Evolutionary conservation across 2,329 filamentous ascomycete species (phyloP), one percentile per base, ranked within the genome.

Genomic region (Verticillium dahliae): DNA sequence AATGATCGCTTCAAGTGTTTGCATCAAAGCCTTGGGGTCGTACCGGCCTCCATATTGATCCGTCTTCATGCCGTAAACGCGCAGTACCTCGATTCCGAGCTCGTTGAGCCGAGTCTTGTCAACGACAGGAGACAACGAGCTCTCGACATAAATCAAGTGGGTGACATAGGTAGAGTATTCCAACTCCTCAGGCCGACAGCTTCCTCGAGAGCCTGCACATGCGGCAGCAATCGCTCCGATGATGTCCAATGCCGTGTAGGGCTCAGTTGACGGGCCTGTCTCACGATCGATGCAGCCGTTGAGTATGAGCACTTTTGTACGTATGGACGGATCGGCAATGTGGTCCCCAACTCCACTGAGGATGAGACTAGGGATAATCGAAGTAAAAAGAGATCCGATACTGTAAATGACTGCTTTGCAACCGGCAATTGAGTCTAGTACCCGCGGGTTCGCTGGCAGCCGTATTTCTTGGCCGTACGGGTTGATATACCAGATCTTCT

Each of bases 381-480:
- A 94, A 0, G 94, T 98, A 74, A 96, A 98, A 0, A 98, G 80
- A 1, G 89, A 93, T n/a, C 95, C 95, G 62, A 98, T 96, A 73
- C 90, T 93, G 76, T 97, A 98, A 56, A 98, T 85, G 9, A 97
- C 81, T 1, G 86, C 88, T 61, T 86, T 82, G 0, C 90, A 83
- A 1, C 78, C 76, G 15, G 78, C 77, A 1, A 98, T 73, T 0
- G 91, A 86, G 7, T 86, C 82, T 0, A 96, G 69, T 0, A 94
- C 91, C 58, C 91, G 87, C 0, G 92, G 88, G 69, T 97, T 98
- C 2, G 92, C 90, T 0, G 88, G 84, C 0, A 93, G 90, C 18
- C 88, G 86, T 67, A 98, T 97, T 74, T 97, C 93, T 72, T 97
- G 92, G n/a, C 94, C 94, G 73, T 97, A 98, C 0, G 94, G 94